Base-by-base conservation (phyloP, 2,329 filamentous ascomycete species). In the Colletotrichum cuscutae region DNA sequence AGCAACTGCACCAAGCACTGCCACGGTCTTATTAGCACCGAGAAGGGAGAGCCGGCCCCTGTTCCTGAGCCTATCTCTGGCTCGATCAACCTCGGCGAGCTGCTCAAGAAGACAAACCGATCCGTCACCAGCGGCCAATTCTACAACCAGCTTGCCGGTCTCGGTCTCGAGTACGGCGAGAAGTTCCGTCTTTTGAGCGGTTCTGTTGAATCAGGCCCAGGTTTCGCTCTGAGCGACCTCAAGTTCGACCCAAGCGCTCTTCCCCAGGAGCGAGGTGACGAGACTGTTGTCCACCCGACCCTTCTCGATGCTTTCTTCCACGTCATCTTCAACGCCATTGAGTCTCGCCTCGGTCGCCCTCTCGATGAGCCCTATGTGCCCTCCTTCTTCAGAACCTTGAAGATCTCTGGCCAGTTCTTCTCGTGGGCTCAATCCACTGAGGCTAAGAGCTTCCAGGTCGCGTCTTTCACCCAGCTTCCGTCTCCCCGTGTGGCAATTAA, bases 241-340 rank as follows among this genome's bases (percentile, higher is more conserved):
- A 49, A 49, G 42, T 49, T 49, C 19, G 42, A 49, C 42, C 42
- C 42, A 1, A 49, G 42, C 42, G n/a, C 42, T 49, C 42, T 49
- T 49, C 42, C 42, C 19, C 42, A 49, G 9, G 42, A 49, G 42
- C 15, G 42, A 22, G 74, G 75, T n/a, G 77, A 78, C 28, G 76
- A 77, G 68, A 78, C 76, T 15, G 65, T 77, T 28, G 65, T 78
- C 37, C 76, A 77, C 52, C 76, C 77, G 0, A 77, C 75, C 9
- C 75, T 78, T 8, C 69, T 79, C 3, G 77, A 79, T 60, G 73
- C 77, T 13, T 76, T 76, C 69, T 78, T 79, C 73, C 77, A 79
- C 60, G 73, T 76, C 59, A 77, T 79, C 37, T 77, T 78, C 71
- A 67, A 75, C 54, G 76, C 77, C 3, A 68, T 79, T 8, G 77